phyloP scores from a whole-genome alignment of 148 eudicot species.

The Chenopodium berlandieri region DNA sequence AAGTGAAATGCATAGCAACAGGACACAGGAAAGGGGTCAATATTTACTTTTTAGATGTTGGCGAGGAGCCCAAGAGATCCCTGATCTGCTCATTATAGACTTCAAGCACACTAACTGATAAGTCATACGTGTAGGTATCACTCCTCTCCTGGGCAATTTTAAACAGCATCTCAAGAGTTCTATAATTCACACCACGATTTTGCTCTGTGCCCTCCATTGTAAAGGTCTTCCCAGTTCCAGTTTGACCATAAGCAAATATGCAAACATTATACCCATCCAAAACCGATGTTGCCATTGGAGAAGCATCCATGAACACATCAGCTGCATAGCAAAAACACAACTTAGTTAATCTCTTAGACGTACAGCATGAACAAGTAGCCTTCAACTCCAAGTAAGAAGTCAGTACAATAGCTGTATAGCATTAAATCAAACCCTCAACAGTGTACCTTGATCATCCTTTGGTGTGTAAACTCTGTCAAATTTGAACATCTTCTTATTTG shows the following conservation, averaged over 20 bases:
- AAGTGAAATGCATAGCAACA: not conserved
- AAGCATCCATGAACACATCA: conserved; percentile 88
- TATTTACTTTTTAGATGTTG: conserved; percentile 62
- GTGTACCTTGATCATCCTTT: conserved; percentile 81
- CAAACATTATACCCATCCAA: conserved; percentile 96
- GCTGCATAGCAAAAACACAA: conserved; percentile 39
- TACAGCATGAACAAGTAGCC: conserved; percentile 6
- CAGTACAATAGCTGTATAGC: no score
- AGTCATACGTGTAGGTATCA: conserved; percentile 55
- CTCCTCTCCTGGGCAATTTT: conserved; percentile 60
- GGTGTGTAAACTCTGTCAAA: conserved; percentile 89
- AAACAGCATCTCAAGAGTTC: conserved; percentile 83
- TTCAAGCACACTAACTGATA: conserved; percentile 94
- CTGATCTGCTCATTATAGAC: conserved; percentile 95
- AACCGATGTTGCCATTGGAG: conserved; percentile 84
- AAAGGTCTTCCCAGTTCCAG: conserved; percentile 94
- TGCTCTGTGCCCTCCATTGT: conserved; percentile 92
- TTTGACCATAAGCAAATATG: conserved; percentile 96
- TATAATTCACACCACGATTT: conserved; percentile 88
- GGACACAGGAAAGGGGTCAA: not conserved
- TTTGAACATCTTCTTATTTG: conserved; percentile 63
- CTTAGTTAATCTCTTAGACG: not conserved
- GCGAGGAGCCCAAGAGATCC: conserved; percentile 63
- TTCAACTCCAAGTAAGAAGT: not conserved
- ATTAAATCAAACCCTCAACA: not conserved